Percentiles rank a stretch among this genome's conserved stretches.
Conservation (phyloP, 2,329 filamentous ascomycete species). For the Nemania diffusa region DNA sequence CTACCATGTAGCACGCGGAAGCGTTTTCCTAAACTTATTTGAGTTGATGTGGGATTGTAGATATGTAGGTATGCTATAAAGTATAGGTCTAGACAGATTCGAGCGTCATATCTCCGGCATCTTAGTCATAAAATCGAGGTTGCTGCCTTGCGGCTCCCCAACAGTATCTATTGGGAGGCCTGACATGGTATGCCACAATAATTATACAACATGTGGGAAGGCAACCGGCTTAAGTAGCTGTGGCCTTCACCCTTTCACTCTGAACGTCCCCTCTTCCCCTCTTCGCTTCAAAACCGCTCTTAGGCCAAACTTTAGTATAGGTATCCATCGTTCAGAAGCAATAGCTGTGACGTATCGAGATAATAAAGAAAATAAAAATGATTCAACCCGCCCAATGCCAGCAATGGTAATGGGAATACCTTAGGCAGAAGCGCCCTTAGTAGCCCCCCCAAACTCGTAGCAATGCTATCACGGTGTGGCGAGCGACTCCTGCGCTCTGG, state of each 20-base stretch:
- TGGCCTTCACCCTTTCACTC: conserved; percentile 19
- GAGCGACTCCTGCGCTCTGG: conserved; percentile 28
- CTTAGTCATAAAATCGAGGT: background rate
- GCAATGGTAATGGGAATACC: conserved; percentile 29
- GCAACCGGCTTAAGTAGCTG: conserved; percentile 24
- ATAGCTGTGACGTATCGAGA: conserved; percentile 41
- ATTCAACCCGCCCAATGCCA: conserved; percentile 42
- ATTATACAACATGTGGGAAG: conserved; percentile 32
- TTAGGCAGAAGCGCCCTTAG: conserved; percentile 6
- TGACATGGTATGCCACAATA: conserved; percentile 15
- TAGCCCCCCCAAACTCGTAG: conserved; percentile 9
- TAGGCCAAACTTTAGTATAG: conserved; percentile 42
- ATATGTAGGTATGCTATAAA: conserved; percentile 6
- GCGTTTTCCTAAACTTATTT: background rate
- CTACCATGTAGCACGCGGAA: background rate
- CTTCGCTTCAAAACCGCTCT: conserved; percentile 35
- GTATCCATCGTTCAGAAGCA: conserved; percentile 47
- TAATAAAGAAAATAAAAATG: conserved; percentile 35
- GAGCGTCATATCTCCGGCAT: background rate
- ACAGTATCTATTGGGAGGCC: conserved; percentile 20
- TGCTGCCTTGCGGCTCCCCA: conserved; percentile 6
- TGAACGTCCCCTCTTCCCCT: conserved; percentile 31
- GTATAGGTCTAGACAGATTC: background rate
- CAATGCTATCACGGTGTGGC: conserved; percentile 27
- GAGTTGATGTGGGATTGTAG: background rate